Percentiles rank a stretch among this genome's conserved stretches.
Evolutionary conservation across 225 moss, liverwort and hornwort genomes (phyloP).

Genomic region (Rhytidiadelphus loreus): DNA sequence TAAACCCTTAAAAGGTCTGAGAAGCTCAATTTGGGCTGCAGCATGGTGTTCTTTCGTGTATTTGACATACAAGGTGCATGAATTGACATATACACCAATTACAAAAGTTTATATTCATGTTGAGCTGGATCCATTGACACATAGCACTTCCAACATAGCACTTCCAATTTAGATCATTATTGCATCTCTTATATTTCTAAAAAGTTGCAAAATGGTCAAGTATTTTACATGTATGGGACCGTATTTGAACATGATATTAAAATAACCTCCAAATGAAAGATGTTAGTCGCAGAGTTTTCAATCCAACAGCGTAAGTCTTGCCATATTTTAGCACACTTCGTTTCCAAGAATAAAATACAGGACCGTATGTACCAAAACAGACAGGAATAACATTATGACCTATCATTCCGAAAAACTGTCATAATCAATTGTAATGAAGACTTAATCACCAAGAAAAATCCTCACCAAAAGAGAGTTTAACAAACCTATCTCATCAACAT

Average conservation of each 20-base stretch:
- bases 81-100: neutral
- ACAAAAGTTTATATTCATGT: neutral
- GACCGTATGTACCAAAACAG: neutral
- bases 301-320: neutral
- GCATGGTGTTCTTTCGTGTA: neutral
- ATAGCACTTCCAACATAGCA: neutral
- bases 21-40: neutral
- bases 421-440: neutral
- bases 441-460: neutral
- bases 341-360: neutral
- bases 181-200: neutral
- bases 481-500: slow-evolving; percentile 11
- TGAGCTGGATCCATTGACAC: neutral
- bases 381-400: neutral
- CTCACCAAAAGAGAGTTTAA: neutral
- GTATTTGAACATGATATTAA: neutral
- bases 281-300: neutral
- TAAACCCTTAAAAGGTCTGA: neutral
- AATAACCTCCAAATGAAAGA: neutral
- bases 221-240: neutral
- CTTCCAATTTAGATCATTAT: neutral
- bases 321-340: neutral
- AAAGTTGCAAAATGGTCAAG: neutral
- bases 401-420: neutral
- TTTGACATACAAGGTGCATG: neutral